Evolutionary conservation across 495 filamentous ascomycete genomes (phyloP).

Genomic region (Aspergillus nanangensis): DNA sequence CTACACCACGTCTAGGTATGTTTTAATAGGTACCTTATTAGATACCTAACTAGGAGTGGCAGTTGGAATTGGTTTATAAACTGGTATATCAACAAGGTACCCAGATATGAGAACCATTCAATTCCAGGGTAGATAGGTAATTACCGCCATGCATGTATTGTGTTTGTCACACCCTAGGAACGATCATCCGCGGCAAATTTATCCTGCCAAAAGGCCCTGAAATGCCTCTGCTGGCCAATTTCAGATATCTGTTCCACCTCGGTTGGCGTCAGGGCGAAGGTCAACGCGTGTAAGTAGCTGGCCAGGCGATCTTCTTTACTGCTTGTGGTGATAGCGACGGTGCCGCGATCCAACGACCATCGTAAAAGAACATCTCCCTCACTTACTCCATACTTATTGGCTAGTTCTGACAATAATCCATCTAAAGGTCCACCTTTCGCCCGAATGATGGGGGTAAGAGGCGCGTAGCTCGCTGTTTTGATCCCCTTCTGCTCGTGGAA

Average conservation of each 20-base stretch:
- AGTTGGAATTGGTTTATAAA: not conserved
- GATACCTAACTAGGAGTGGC: no score
- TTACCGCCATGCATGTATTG: no score
- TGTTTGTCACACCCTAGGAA: conserved; percentile 25
- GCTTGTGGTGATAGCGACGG: conserved; percentile 76
- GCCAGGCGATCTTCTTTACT: conserved; percentile 64
- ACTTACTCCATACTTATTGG: conserved; percentile 73
- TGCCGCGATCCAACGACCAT: conserved; percentile 77
- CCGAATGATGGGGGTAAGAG: conserved; percentile 62
- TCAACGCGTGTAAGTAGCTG: conserved; percentile 56
- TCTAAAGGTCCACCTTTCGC: conserved; percentile 67
- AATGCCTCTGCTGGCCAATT: conserved; percentile 63
- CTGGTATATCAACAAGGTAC: no score
- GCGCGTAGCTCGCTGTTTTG: conserved; percentile 63
- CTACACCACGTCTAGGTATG: no score
- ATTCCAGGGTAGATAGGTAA: no score
- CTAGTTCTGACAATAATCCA: conserved; percentile 51
- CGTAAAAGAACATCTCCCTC: conserved; percentile 65
- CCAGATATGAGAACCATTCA: no score
- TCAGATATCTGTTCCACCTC: conserved; percentile 66
- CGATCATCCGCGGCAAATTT: conserved; percentile 59
- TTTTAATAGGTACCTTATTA: no score
- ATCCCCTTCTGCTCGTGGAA: conserved; percentile 66
- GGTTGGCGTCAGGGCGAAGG: conserved; percentile 66
- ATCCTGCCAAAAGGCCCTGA: conserved; percentile 60